These are phyloP conservation scores for Lophiotrema nucula DNA, from an alignment of 495 filamentous ascomycete genomes.

Conservation along the genomic window DNA sequence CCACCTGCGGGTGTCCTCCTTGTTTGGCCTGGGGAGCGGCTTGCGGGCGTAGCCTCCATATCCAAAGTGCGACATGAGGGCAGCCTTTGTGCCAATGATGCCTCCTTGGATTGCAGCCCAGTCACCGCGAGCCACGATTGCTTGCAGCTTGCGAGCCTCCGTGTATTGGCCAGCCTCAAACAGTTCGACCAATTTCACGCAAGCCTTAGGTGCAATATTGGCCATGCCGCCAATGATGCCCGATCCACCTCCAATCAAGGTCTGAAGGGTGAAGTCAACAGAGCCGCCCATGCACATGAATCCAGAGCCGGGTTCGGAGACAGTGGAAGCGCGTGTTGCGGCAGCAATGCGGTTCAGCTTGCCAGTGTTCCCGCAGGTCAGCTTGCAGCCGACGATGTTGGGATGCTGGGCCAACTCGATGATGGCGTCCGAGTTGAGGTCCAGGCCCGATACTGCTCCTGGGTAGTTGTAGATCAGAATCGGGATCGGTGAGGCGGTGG, in stretches of 20 bases:
- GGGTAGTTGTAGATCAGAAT: slow-evolving; percentile 95
- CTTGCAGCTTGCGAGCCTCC: slow-evolving; percentile 75
- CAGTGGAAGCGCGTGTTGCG: slow-evolving; percentile 52
- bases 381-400: slow-evolving; percentile 87
- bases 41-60: slow-evolving; percentile 77
- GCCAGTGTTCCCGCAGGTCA: slow-evolving; percentile 92
- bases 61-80: slow-evolving; percentile 67
- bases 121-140: slow-evolving; percentile 76
- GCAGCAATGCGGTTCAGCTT: slow-evolving; percentile 80
- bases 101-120: slow-evolving; percentile 86
- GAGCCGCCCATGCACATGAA: slow-evolving; percentile 87
- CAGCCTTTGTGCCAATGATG: slow-evolving; percentile 82
- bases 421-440: slow-evolving; percentile 80
- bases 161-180: slow-evolving; percentile 65
- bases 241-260: slow-evolving; percentile 76
- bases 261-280: slow-evolving; percentile 85
- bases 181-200: slow-evolving; percentile 69
- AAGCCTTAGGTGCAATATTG: slow-evolving; percentile 78
- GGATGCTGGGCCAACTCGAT: slow-evolving; percentile 69
- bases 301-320: slow-evolving; percentile 43
- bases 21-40: slow-evolving; percentile 69
- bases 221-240: slow-evolving; percentile 83
- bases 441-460: slow-evolving; percentile 74
- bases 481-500: slow-evolving; percentile 77
- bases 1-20: slow-evolving; percentile 59